Evolutionary conservation across 2,329 filamentous ascomycete species (phyloP).

Genomic region (Colletotrichum tanaceti): DNA sequence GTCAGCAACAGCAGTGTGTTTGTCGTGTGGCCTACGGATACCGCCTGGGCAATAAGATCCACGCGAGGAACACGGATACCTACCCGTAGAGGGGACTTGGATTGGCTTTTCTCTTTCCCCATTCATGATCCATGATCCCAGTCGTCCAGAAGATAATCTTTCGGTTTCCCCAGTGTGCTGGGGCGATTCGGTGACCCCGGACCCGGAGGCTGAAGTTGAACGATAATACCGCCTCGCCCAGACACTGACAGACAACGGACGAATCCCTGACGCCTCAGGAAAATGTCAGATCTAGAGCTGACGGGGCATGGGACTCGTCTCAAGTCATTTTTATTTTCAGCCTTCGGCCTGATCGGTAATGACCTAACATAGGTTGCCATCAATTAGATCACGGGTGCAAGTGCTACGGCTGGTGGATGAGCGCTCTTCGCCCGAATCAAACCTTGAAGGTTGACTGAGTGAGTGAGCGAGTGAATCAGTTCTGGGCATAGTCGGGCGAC

Average conservation of each 20-base stretch:
- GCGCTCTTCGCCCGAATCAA: conserved; percentile 7
- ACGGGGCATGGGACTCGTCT: background rate
- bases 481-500: conserved; percentile 16
- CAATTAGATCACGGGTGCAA: background rate
- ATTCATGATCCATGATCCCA: conserved; percentile 18
- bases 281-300: conserved; percentile 11
- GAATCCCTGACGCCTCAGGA: conserved; percentile 21
- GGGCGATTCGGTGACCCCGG: background rate
- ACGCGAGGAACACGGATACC: conserved; percentile 9
- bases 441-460: background rate
- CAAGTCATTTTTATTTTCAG: background rate
- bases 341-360: background rate
- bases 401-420: background rate
- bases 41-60: conserved; percentile 1
- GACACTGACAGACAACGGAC: conserved; percentile 6
- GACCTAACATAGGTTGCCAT: background rate
- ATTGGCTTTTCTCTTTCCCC: conserved; percentile 14
- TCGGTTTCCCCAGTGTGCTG: background rate
- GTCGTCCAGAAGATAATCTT: background rate
- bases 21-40: too few species aligned
- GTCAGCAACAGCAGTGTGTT: background rate
- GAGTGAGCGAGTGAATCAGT: background rate
- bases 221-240: background rate
- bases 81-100: conserved; percentile 1
- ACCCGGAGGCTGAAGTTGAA: background rate